These are phyloP conservation scores for Kluyveromyces sp. DNA, from an alignment of 1,139 yeast species.

Conservation along the genomic window DNA sequence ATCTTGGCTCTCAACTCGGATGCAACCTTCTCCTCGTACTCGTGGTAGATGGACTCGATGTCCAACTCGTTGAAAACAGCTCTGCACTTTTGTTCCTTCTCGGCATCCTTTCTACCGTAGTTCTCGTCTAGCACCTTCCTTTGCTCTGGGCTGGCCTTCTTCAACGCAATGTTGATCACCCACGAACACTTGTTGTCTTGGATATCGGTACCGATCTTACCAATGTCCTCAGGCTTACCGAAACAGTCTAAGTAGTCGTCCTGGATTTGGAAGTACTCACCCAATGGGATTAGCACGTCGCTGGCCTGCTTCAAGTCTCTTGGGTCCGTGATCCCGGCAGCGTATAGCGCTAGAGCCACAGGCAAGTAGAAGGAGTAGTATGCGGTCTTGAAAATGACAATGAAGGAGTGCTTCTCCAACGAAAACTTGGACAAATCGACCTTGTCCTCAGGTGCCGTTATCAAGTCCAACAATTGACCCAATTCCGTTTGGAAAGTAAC, in stretches of 20 bases:
- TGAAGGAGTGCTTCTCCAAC: constrained; percentile 83
- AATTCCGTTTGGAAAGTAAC: constrained; percentile 96
- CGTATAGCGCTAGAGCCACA: constrained; percentile 92
- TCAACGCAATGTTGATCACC: constrained; percentile 90
- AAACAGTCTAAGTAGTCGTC: constrained; percentile 96
- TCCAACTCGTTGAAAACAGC: constrained; percentile 66
- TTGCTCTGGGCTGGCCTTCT: constrained; percentile 72
- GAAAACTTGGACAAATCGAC: constrained; percentile 87
- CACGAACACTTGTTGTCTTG: constrained; percentile 98
- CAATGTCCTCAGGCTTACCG: constrained; percentile 95
- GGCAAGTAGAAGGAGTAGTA: constrained; percentile 96
- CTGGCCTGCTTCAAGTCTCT: constrained; percentile 80
- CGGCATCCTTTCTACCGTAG: constrained; percentile 78
- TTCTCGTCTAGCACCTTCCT: constrained; percentile 74
- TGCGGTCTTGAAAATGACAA: constrained; percentile 95
- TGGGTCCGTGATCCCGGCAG: constrained; percentile 68
- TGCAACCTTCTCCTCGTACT: constrained; percentile 78
- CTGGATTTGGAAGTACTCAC: constrained; percentile 98
- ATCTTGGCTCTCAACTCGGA: constrained; percentile 57
- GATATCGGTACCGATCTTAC: constrained; percentile 97
- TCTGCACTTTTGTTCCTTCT: constrained; percentile 65
- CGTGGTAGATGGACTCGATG: constrained; percentile 61
- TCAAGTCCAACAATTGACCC: constrained; percentile 90
- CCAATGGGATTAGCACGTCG: constrained; percentile 85
- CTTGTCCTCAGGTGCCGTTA: constrained; percentile 93